Conservation (phyloP, 176 grass and related monocot genomes). For the Avena eriantha region DNA sequence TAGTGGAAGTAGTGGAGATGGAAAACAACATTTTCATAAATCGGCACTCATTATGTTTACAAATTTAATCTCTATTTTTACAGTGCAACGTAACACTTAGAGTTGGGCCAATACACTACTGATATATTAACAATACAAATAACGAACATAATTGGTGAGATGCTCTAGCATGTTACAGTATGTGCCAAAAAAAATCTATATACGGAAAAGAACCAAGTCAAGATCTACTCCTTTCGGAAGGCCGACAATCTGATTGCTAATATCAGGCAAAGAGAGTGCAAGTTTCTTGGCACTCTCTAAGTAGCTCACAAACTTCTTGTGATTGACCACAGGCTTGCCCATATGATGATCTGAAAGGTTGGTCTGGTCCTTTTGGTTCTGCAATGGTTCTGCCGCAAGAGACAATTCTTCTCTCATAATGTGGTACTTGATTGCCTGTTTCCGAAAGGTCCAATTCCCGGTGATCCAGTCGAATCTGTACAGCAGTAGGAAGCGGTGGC, state of each 20-base stretch:
- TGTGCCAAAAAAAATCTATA: conserved; percentile 34
- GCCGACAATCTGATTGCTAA: conserved; percentile 8
- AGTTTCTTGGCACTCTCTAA: conserved; percentile 57
- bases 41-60: not conserved
- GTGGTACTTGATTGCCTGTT: conserved; percentile 50
- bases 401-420: conserved; percentile 49
- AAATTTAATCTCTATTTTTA: not conserved
- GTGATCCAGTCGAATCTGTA: conserved; percentile 78
- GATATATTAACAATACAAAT: not conserved
- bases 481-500: conserved; percentile 65
- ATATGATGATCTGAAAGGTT: conserved; percentile 20
- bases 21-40: not conserved
- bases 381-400: not conserved
- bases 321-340: not conserved
- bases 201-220: conserved; percentile 57
- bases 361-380: not conserved
- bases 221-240: conserved; percentile 60
- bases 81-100: not conserved
- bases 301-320: conserved; percentile 52
- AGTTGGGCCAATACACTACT: not conserved
- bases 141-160: not conserved
- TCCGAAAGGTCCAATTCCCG: conserved; percentile 65
- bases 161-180: conserved; percentile 5
- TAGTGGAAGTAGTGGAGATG: not conserved
- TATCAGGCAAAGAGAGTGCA: conserved; percentile 51